Conservation (phyloP, 192 early-diverging fungal species). For the Coemansia sp. region DNA sequence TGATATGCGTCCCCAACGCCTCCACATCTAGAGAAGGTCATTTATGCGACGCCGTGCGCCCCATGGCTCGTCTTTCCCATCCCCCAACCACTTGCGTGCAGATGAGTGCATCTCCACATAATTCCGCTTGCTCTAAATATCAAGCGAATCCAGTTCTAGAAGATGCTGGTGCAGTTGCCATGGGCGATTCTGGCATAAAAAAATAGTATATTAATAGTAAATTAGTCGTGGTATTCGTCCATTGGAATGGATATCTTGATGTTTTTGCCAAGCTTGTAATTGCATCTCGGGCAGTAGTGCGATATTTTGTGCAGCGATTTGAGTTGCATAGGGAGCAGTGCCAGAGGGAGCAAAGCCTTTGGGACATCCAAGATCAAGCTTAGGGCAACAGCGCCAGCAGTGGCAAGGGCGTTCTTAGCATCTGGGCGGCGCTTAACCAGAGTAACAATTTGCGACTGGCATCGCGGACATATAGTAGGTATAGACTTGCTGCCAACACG, state of each 20-base stretch:
- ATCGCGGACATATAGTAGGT: constrained; percentile 39
- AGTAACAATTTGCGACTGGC: constrained; percentile 34
- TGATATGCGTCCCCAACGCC: constrained; percentile 6
- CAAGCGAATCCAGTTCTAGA: not conserved
- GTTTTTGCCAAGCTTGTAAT: constrained; percentile 50
- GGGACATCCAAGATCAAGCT: constrained; percentile 30
- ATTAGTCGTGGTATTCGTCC: constrained; percentile 2
- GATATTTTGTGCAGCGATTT: constrained; percentile 31
- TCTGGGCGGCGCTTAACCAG: constrained; percentile 38
- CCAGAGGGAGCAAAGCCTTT: constrained; percentile 31
- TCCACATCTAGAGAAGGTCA: not conserved
- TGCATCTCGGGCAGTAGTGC: constrained; percentile 45
- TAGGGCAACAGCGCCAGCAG: constrained; percentile 29
- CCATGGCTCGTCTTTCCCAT: not conserved
- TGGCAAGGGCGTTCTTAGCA: constrained; percentile 28
- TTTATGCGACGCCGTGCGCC: constrained; percentile 1
- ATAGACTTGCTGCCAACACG: constrained; percentile 36
- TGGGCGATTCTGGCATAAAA: no score
- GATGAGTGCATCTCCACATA: not conserved
- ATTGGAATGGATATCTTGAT: constrained; percentile 32
- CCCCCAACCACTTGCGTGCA: not conserved
- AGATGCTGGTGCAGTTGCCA: not conserved
- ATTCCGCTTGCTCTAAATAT: not conserved
- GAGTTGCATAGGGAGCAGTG: constrained; percentile 45
- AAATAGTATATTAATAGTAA: not conserved